These are phyloP conservation scores for Barnettozyma pratensis DNA, from an alignment of 805 yeast genomes.

Conservation along the genomic window DNA sequence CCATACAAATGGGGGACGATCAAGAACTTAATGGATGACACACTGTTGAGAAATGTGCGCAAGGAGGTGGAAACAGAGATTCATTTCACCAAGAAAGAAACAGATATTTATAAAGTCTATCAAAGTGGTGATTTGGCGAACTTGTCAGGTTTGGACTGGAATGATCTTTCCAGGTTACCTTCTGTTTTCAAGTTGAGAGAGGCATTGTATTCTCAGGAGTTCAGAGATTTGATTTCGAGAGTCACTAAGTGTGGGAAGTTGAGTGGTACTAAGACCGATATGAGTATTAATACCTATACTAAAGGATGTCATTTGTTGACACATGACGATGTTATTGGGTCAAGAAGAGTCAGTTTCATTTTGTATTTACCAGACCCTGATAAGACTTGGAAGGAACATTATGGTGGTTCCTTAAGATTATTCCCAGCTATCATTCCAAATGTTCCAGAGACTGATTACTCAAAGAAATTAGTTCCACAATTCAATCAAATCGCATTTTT, in stretches of 20 bases:
- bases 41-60: conserved; percentile 71
- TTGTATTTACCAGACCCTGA: conserved; percentile 92
- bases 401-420: conserved; percentile 89
- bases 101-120: conserved; percentile 90
- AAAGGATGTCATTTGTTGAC: conserved; percentile 91
- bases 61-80: conserved; percentile 78
- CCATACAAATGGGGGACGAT: conserved; percentile 94
- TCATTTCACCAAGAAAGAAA: conserved; percentile 91
- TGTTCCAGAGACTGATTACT: conserved; percentile 78
- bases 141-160: conserved; percentile 74
- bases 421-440: conserved; percentile 85
- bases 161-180: conserved; percentile 69
- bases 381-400: conserved; percentile 79
- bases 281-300: conserved; percentile 86
- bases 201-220: conserved; percentile 81
- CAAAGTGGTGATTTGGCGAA: conserved; percentile 93
- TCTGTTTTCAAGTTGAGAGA: conserved; percentile 74
- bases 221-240: conserved; percentile 69
- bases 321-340: conserved; percentile 97
- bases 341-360: conserved; percentile 89
- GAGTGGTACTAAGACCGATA: conserved; percentile 87
- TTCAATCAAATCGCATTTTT: conserved; percentile 96
- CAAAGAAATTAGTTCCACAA: conserved; percentile 73
- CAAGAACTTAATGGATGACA: conserved; percentile 65
- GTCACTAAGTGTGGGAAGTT: conserved; percentile 86